Base-by-base conservation (phyloP, 805 yeast genomes). In the Danielia oregonensis region DNA sequence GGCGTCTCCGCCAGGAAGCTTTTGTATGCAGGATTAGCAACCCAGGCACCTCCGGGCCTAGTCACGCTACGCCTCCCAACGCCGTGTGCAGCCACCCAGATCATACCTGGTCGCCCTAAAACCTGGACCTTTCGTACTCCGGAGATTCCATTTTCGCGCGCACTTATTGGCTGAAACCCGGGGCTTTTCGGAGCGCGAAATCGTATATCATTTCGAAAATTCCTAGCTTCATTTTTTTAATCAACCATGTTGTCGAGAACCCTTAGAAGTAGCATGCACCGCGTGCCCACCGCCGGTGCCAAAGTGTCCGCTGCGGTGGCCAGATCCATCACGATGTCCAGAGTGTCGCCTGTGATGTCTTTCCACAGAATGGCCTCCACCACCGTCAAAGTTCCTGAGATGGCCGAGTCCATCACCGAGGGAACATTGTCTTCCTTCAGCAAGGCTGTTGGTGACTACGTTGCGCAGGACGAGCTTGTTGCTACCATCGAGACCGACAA, bases 401-500 rank as follows among this genome's bases (percentile, higher is more conserved):
- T 93, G 97, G 97, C 98, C 28, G 98, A 93, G 68, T 89, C 97
- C 32, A 82, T 93, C 57, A 86, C 96, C 26, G 98, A 93, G 65
- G 98, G 98, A 59, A 86, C 97, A 32, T 74, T 93, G 48, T 71
- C 86, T 43, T 46, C 74, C 12, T 82, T 68, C 56, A 67, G 71
- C 46, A 82, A 82, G 58, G 65, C 76, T 42, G 87, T 88, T 42
- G 98, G 98, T 48, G 97, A 91, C 41, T 88, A 66, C 52, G 91
- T 91, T 36, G 76, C 74, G 39, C 78, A 69, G 49, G 97, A 91
- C 63, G 97, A 91, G 68, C 79, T 85, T 46, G 72, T 93, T 49
- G 97, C 97, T 39, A 89, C 97, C 46, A 91, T 93, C 52, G 98
- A 93, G 70, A 93, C 98, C 32, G 98, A 93, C 65, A 93, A 93